Percentiles rank a stretch among this genome's conserved stretches.
phyloP scores from a whole-genome alignment of 2,329 filamentous ascomycete genomes.

The Fusarium coicis region DNA sequence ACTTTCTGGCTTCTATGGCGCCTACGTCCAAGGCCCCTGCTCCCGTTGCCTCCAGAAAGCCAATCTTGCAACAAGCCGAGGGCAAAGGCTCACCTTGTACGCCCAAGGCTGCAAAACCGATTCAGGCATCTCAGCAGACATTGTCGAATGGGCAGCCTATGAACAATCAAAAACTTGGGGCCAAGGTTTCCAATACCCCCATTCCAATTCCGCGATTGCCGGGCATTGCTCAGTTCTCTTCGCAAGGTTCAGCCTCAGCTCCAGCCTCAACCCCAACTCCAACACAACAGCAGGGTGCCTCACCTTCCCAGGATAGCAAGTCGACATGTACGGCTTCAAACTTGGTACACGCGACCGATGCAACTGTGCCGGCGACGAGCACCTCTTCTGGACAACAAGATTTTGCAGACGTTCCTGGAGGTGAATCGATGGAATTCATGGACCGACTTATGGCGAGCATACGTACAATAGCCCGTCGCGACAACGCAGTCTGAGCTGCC shows the following conservation, averaged over 20 bases:
- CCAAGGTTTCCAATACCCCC: conserved; percentile 44
- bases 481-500: conserved; percentile 1
- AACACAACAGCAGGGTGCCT: neutral
- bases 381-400: conserved; percentile 41
- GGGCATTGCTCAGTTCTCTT: neutral
- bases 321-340: neutral
- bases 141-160: conserved; percentile 18
- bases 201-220: conserved; percentile 47
- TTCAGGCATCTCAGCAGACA: conserved; percentile 11
- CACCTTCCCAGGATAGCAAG: neutral
- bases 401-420: conserved; percentile 55
- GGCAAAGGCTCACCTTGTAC: neutral
- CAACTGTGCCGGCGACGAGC: neutral
- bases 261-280: too few species aligned
- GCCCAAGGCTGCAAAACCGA: conserved; percentile 1
- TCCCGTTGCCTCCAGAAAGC: conserved; percentile 25
- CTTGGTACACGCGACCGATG: neutral
- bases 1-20: conserved; percentile 55
- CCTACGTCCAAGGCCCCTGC: conserved; percentile 41
- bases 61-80: conserved; percentile 19
- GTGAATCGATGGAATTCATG: conserved; percentile 60
- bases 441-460: conserved; percentile 65
- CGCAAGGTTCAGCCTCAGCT: neutral
- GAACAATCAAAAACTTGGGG: neutral
- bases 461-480: conserved; percentile 51